Evolutionary conservation across 495 filamentous ascomycete genomes (phyloP).

Genomic region (Aspergillus biplanus): DNA sequence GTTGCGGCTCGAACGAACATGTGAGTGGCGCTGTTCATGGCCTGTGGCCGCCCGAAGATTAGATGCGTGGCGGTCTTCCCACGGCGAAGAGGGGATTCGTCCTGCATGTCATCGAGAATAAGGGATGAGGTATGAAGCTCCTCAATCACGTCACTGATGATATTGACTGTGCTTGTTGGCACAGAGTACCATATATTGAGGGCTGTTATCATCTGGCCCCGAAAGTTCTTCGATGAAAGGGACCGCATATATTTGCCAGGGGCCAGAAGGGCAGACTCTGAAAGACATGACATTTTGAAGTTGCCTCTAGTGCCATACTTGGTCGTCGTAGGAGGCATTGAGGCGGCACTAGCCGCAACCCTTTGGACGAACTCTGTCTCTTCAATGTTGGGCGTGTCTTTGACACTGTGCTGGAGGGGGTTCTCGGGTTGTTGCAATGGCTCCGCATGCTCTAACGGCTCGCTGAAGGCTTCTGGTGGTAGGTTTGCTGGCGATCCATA

Average conservation of each 20-base stretch:
- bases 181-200: constrained; percentile 27
- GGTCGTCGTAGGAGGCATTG: too few species aligned
- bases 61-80: constrained; percentile 33
- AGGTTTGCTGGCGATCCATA: too few species aligned
- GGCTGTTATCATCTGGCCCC: constrained; percentile 20
- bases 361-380: too few species aligned
- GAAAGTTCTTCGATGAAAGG: constrained; percentile 16
- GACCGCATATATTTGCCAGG: constrained; percentile 13
- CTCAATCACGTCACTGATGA: constrained; percentile 21
- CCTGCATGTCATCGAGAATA: constrained; percentile 41
- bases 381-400: too few species aligned
- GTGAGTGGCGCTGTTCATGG: constrained; percentile 55
- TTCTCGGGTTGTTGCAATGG: too few species aligned
- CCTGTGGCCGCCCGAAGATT: constrained; percentile 40
- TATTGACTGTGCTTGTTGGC: not conserved
- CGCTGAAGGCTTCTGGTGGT: too few species aligned
- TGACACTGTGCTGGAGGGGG: too few species aligned
- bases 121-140: constrained; percentile 30
- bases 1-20: constrained; percentile 41
- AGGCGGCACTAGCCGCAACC: too few species aligned
- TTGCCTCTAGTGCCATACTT: too few species aligned
- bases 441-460: too few species aligned
- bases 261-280: constrained; percentile 6
- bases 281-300: too few species aligned
- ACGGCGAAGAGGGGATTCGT: constrained; percentile 33